These are phyloP conservation scores for Hypoxylon crocopeplum DNA, from an alignment of 495 filamentous ascomycete species.

Conservation along the genomic window DNA sequence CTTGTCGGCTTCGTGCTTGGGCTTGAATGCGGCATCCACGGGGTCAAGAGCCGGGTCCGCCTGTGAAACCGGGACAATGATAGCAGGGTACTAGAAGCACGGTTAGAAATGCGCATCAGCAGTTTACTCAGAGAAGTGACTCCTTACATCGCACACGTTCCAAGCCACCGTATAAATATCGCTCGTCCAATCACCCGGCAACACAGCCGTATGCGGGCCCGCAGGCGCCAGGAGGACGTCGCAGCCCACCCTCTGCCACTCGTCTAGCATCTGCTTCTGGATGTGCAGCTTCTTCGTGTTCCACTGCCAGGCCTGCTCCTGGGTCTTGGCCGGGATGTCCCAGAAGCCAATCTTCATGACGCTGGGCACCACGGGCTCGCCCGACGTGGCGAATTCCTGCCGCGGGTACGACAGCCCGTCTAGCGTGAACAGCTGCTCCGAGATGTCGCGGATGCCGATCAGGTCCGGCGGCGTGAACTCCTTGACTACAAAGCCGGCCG, in stretches of 20 bases:
- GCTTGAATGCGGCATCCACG: conserved; percentile 24
- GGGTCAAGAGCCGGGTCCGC: conserved; percentile 39
- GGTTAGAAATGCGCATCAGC: neutral
- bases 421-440: conserved; percentile 43
- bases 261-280: conserved; percentile 42
- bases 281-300: conserved; percentile 37
- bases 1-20: conserved; percentile 26
- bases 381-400: conserved; percentile 37
- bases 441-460: conserved; percentile 29
- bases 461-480: conserved; percentile 34
- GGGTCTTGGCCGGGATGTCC: conserved; percentile 38
- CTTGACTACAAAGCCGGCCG: conserved; percentile 30
- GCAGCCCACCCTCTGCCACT: conserved; percentile 40
- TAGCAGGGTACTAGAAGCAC: conserved; percentile 39
- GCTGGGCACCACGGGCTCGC: conserved; percentile 41
- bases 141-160: conserved; percentile 41
- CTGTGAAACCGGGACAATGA: conserved; percentile 40
- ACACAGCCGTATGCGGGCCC: conserved; percentile 41
- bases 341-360: conserved; percentile 43
- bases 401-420: conserved; percentile 44
- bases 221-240: conserved; percentile 43
- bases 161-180: conserved; percentile 45
- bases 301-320: conserved; percentile 43
- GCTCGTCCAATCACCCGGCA: conserved; percentile 40
- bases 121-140: neutral